Conservation (phyloP, 306 rosid genomes). For the Trichosanthes truncata region DNA sequence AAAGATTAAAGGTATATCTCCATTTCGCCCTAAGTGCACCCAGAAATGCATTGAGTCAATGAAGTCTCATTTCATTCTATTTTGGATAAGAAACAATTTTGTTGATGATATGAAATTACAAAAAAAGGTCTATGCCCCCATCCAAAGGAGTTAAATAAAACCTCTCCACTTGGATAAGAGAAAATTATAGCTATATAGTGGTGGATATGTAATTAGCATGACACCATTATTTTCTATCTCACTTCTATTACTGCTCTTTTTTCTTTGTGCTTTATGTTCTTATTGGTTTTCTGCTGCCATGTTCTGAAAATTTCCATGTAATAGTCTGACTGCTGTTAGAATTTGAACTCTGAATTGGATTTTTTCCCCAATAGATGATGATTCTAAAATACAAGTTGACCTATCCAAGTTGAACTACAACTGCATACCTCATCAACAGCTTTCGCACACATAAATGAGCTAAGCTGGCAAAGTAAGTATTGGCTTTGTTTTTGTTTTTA, state of each 20-base stretch:
- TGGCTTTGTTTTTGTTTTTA: not conserved
- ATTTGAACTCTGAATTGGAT: not conserved
- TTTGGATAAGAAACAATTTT: no score
- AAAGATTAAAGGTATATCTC: not conserved
- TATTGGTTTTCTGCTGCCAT: not conserved
- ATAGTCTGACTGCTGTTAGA: not conserved
- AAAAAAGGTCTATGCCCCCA: no score
- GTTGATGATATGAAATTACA: no score
- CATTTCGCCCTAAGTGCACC: not conserved
- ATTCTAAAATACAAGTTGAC: constrained; percentile 59
- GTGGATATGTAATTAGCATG: not conserved
- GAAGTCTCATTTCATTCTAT: not conserved
- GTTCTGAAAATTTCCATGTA: not conserved
- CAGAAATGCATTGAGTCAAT: not conserved
- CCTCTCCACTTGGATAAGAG: no score
- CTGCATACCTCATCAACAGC: constrained; percentile 69
- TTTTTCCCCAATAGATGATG: constrained; percentile 36
- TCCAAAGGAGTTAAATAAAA: no score
- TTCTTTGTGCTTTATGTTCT: not conserved
- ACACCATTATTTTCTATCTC: not conserved
- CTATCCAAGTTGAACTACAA: constrained; percentile 85
- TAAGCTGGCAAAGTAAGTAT: constrained; percentile 52
- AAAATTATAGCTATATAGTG: no score
- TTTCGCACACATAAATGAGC: constrained; percentile 82
- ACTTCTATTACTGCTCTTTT: not conserved